These are phyloP conservation scores for Gossypium laxum DNA, from an alignment of 441 rosid species.

Conservation along the genomic window DNA sequence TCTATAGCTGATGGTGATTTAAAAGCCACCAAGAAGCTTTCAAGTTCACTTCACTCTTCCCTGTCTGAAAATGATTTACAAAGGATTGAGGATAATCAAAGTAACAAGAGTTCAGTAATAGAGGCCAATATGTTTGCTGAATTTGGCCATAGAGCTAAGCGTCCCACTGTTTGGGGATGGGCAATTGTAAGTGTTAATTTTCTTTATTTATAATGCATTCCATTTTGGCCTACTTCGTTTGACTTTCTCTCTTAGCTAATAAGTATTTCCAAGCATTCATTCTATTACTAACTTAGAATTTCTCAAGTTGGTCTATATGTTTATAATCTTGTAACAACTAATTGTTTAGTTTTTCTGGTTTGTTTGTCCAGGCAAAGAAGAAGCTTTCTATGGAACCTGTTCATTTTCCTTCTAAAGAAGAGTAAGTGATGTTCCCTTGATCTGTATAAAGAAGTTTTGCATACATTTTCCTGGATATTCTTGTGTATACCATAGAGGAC, in stretches of 20 bases:
- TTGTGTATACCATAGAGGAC: constrained; percentile 5
- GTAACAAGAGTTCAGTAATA: constrained; percentile 17
- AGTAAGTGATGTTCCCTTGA: constrained; percentile 47
- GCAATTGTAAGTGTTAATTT: constrained; percentile 51
- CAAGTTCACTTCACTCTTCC: constrained; percentile 29
- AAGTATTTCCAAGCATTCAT: not conserved
- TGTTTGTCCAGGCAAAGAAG: constrained; percentile 59
- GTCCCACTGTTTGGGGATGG: constrained; percentile 45
- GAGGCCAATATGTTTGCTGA: constrained; percentile 26
- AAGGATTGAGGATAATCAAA: constrained; percentile 27
- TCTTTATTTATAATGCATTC: not conserved
- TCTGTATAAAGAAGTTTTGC: constrained; percentile 12
- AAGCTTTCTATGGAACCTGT: constrained; percentile 73
- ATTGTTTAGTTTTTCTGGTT: constrained; percentile 4
- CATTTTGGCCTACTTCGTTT: constrained; percentile 17
- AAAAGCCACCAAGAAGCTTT: constrained; percentile 26
- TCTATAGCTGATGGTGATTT: constrained; percentile 26
- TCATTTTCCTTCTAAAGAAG: constrained; percentile 51
- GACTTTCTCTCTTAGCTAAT: not conserved
- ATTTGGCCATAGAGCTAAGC: constrained; percentile 23
- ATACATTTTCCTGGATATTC: constrained; percentile 1
- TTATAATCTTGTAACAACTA: not conserved
- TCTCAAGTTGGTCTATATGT: not conserved
- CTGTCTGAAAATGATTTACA: constrained; percentile 20
- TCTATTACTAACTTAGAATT: constrained; percentile 2